Base-by-base conservation (phyloP, 352 stramenopile genomes). In the Phytophthora tubulina region DNA sequence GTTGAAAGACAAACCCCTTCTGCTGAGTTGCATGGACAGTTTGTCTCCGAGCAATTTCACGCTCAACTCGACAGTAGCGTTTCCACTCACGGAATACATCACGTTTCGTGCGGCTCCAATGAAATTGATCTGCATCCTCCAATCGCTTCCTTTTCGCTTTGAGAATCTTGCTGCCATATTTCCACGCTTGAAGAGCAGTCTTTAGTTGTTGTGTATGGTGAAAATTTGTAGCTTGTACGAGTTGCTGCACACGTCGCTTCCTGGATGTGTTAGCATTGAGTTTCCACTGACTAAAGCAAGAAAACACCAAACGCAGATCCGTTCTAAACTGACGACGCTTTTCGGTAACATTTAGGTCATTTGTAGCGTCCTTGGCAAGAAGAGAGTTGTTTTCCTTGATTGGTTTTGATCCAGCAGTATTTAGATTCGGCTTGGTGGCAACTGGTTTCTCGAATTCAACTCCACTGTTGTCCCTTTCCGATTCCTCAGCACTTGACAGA, bases 201-300 rank as follows among this genome's bases (percentile, higher is more conserved):
- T 38, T 70, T 17, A 72, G 32, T 13, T 56, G 38, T 17, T 68
- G 35, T 14, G 4, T 4, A 53, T 51, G n/a, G 15, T 57, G 30
- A 15, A 75, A 75, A 17, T 50, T 38, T 30, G 39, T 15, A 15
- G 42, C 54, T 66, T 54, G 36, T 38, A 48, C 38, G 8, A 75
- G 39, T 60, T 72, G 58, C 3, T 69, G 49, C 5, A 64, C 46
- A 14, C 45, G 44, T 3, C 6, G 27, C 21, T 41, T 51, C 27
- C 35, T 63, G 2, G 51, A 52, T 15, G 17, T 27, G 32, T 51
- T 39, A 6, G 61, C 30, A 10, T 32, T 63, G 7, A 6, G 27
- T 63, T 72, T 79, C 72, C 72, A 79, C 45, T 63, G 60, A 35
- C 31, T 8, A 51, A 76, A 79, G 45, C 72, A 73, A 32, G n/a